A percentile compares a stretch with the other conserved stretches of the same genome.
These are phyloP conservation scores for Komagataella mondaviorum DNA, from an alignment of 805 yeast species.

Conservation along the genomic window DNA sequence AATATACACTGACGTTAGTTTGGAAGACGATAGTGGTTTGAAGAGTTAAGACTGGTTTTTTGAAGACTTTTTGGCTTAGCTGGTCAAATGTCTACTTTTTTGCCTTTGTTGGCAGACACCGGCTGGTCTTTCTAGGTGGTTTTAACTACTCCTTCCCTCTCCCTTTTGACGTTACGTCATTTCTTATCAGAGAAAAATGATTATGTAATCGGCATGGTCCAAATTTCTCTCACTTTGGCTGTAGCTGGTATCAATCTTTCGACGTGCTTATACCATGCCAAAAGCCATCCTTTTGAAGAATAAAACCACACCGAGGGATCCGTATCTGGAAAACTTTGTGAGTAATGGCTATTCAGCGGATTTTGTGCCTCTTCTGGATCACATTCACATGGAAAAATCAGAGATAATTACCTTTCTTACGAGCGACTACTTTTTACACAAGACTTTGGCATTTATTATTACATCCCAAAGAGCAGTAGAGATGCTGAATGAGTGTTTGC, in stretches of 20 bases:
- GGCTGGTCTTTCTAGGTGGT: no score
- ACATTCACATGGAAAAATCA: constrained; percentile 36
- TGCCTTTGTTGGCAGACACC: neutral
- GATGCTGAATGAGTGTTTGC: constrained; percentile 31
- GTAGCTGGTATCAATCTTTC: neutral
- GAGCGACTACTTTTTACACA: constrained; percentile 24
- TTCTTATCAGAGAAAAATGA: neutral
- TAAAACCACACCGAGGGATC: constrained; percentile 54
- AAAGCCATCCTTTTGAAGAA: constrained; percentile 52
- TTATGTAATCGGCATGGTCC: neutral
- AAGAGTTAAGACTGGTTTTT: no score
- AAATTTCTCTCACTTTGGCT: neutral
- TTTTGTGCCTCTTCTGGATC: constrained; percentile 68
- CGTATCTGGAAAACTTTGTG: constrained; percentile 35
- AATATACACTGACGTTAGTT: no score
- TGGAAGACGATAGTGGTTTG: no score
- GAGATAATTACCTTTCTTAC: constrained; percentile 30
- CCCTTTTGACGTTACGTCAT: neutral
- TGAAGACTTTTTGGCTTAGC: no score
- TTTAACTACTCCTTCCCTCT: neutral
- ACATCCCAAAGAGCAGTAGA: constrained; percentile 93
- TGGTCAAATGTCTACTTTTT: no score
- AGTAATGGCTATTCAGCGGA: constrained; percentile 23
- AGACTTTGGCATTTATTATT: constrained; percentile 45
- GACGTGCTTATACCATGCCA: neutral